Percentiles rank a stretch among this genome's conserved stretches.
These are phyloP conservation scores for Gomphus sp. DNA, from an alignment of 1,284 basidiomycete species.

Conservation along the genomic window DNA sequence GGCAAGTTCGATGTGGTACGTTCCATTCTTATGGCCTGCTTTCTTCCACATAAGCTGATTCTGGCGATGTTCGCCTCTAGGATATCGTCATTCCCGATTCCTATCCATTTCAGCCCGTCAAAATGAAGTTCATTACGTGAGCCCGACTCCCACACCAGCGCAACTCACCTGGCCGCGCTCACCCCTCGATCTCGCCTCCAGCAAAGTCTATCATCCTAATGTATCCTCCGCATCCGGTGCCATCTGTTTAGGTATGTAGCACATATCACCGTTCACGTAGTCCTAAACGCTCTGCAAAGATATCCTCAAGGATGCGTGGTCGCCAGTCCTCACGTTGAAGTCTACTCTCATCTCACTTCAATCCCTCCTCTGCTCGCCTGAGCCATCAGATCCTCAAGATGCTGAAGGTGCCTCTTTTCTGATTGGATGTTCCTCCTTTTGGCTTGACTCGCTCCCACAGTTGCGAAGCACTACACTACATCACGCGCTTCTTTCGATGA, in stretches of 20 bases:
- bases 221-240: constrained; percentile 90
- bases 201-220: constrained; percentile 95
- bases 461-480: constrained; percentile 93
- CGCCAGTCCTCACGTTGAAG: constrained; percentile 90
- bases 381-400: constrained; percentile 96
- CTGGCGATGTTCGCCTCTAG: constrained; percentile 29
- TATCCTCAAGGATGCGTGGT: constrained; percentile 88
- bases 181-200: constrained; percentile 13
- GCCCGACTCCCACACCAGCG: constrained; percentile 14
- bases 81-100: constrained; percentile 93
- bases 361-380: constrained; percentile 90
- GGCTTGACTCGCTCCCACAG: constrained; percentile 22
- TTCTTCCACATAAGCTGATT: background rate
- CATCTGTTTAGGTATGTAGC: constrained; percentile 58
- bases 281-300: constrained; percentile 24
- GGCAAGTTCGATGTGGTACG: constrained; percentile 89
- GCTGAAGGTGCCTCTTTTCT: constrained; percentile 53
- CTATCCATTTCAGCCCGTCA: constrained; percentile 95
- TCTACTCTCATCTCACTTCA: constrained; percentile 95
- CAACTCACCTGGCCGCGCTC: constrained; percentile 1
- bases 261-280: background rate
- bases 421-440: constrained; percentile 1
- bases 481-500: constrained; percentile 83
- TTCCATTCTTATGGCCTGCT: constrained; percentile 14
- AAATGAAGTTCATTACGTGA: constrained; percentile 92